Percentiles rank a stretch among this genome's conserved stretches.
phyloP scores from a whole-genome alignment of 2,329 filamentous ascomycete genomes.

The Ophiostoma triangulosporum region DNA sequence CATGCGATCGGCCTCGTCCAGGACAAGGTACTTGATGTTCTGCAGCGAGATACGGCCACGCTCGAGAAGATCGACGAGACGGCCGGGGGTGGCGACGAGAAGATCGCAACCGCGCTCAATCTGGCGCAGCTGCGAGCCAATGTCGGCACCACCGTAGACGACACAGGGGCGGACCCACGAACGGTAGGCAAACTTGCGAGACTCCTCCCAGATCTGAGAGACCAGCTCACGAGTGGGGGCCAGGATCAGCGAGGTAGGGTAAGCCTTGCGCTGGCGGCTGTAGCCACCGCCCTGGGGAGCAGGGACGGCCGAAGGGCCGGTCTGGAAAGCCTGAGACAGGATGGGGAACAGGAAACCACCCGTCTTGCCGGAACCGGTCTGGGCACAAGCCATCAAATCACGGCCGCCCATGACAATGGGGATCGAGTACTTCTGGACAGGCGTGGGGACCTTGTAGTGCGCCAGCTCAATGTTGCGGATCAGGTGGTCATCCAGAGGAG shows the following conservation, averaged over 20 bases:
- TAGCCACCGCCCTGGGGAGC: conserved; percentile 54
- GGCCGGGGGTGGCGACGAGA: conserved; percentile 89
- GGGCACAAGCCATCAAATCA: conserved; percentile 98
- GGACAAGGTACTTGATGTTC: conserved; percentile 98
- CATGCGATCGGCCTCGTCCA: conserved; percentile 99
- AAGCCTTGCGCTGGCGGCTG: conserved; percentile 92
- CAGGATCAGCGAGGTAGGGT: conserved; percentile 88
- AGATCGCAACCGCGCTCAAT: conserved; percentile 96
- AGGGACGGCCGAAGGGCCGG: conserved; percentile 63
- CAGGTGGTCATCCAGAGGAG: conserved; percentile 88
- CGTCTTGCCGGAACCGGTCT: conserved; percentile 99
- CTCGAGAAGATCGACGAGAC: conserved; percentile 95
- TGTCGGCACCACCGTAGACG: conserved; percentile 97
- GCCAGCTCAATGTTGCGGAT: conserved; percentile 87
- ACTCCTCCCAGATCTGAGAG: conserved; percentile 95
- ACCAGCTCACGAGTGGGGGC: conserved; percentile 97
- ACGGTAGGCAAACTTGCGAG: conserved; percentile 96
- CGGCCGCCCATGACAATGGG: conserved; percentile 96
- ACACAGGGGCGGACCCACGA: conserved; percentile 98
- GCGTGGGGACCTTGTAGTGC: conserved; percentile 89
- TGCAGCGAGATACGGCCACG: conserved; percentile 92
- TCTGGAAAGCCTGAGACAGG: conserved; percentile 90
- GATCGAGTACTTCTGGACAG: conserved; percentile 98
- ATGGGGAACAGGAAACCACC: conserved; percentile 99
- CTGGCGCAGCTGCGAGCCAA: conserved; percentile 92